A percentile compares a stretch with the other conserved stretches of the same genome.
phyloP scores from a whole-genome alignment of 2,329 filamentous ascomycete species.

The Ceratocystis cubensis region DNA sequence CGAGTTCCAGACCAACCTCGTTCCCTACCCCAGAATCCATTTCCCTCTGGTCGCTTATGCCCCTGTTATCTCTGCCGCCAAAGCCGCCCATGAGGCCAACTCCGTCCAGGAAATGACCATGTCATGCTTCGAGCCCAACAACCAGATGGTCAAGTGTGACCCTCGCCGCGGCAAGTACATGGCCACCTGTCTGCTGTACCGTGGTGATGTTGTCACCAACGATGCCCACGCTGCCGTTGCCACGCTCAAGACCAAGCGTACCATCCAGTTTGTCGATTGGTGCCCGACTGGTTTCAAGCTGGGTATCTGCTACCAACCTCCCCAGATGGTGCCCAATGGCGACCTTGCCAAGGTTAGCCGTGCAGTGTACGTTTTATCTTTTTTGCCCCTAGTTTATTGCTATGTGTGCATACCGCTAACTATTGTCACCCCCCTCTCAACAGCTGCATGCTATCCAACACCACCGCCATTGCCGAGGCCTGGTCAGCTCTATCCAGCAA shows the following conservation, averaged over 20 bases:
- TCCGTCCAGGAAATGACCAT: conserved; percentile 97
- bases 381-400: no score
- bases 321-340: conserved; percentile 74
- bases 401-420: no score
- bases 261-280: conserved; percentile 99
- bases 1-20: conserved; percentile 99
- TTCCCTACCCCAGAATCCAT: conserved; percentile 97
- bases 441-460: conserved; percentile 97
- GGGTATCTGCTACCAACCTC: conserved; percentile 97
- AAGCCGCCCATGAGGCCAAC: conserved; percentile 96
- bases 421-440: background rate
- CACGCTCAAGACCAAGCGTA: conserved; percentile 97
- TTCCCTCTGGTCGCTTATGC: conserved; percentile 97
- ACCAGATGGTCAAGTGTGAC: conserved; percentile 99
- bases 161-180: conserved; percentile 99
- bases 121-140: conserved; percentile 98
- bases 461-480: conserved; percentile 93
- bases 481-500: conserved; percentile 95
- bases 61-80: conserved; percentile 85
- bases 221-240: conserved; percentile 87
- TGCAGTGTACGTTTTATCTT: conserved; percentile 62
- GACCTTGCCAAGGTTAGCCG: conserved; percentile 97
- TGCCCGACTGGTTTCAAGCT: conserved; percentile 99
- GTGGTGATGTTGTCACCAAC: conserved; percentile 94
- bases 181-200: conserved; percentile 96